A percentile compares a stretch with the other conserved stretches of the same genome.
These are phyloP conservation scores for Ophiocytium majus DNA, from an alignment of 352 stramenopile species.

Conservation along the genomic window DNA sequence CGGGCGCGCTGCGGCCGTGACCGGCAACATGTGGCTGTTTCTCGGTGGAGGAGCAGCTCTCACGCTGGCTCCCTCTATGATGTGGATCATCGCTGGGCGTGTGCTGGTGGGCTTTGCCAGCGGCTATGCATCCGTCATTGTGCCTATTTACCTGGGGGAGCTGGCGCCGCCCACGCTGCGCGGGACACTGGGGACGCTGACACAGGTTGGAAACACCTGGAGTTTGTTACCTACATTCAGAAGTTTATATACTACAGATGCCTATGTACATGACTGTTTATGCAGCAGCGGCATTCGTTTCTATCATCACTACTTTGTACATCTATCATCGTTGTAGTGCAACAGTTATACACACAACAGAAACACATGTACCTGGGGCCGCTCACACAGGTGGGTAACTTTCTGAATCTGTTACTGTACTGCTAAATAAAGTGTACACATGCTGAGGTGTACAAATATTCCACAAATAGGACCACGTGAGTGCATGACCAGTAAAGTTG, in stretches of 20 bases:
- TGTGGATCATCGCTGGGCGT: slow-evolving; percentile 64
- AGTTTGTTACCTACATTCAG: too few species aligned
- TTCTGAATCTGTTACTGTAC: background rate
- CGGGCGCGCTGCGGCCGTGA: slow-evolving; percentile 64
- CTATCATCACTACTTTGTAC: background rate
- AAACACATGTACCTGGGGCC: slow-evolving; percentile 62
- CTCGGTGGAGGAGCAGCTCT: slow-evolving; percentile 66
- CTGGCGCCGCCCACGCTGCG: slow-evolving; percentile 70
- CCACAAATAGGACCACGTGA: background rate
- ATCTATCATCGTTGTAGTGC: background rate
- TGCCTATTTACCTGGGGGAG: slow-evolving; percentile 79
- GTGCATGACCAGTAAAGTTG: slow-evolving; percentile 58
- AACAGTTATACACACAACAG: background rate
- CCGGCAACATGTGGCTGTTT: slow-evolving; percentile 65
- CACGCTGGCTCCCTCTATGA: slow-evolving; percentile 64
- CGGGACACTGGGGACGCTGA: slow-evolving; percentile 73
- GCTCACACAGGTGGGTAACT: slow-evolving; percentile 56
- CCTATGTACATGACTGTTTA: too few species aligned
- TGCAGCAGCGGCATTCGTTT: too few species aligned
- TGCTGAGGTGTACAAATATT: background rate
- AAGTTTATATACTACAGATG: too few species aligned
- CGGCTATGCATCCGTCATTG: slow-evolving; percentile 67
- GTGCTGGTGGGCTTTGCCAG: slow-evolving; percentile 73
- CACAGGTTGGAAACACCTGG: slow-evolving; percentile 23
- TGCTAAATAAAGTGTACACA: background rate